Conservation (phyloP, 1,139 yeast species). For the Yamadazyma sp. region DNA sequence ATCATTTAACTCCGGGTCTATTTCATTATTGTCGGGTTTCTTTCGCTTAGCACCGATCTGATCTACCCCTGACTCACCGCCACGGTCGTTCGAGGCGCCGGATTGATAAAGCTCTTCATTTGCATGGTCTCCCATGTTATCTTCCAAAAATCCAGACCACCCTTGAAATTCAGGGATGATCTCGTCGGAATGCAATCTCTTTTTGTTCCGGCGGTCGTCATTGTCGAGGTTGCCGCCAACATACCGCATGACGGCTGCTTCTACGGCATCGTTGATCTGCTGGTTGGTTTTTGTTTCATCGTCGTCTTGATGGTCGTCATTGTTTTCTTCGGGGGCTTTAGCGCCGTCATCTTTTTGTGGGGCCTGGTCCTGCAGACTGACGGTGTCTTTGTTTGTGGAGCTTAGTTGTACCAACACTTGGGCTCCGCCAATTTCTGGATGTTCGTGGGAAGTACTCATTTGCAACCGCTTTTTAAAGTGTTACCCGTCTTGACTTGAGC, state of each 20-base stretch:
- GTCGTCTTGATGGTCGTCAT: slow-evolving; percentile 16
- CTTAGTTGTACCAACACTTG: slow-evolving; percentile 47
- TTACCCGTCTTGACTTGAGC: slow-evolving; percentile 19
- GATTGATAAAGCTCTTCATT: background rate
- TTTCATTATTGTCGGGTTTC: slow-evolving; percentile 22
- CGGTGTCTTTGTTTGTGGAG: slow-evolving; percentile 24
- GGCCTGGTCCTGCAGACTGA: too few species aligned
- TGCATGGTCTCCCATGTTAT: slow-evolving; percentile 24
- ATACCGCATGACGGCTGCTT: slow-evolving; percentile 72
- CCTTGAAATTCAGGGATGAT: slow-evolving; percentile 48
- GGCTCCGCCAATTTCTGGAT: slow-evolving; percentile 47
- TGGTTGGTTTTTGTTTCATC: slow-evolving; percentile 34
- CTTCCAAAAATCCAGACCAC: slow-evolving; percentile 55
- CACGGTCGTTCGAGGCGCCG: background rate
- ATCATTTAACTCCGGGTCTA: slow-evolving; percentile 62
- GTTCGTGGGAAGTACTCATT: slow-evolving; percentile 28
- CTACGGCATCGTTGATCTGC: slow-evolving; percentile 55
- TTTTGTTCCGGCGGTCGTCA: slow-evolving; percentile 14
- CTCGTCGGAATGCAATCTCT: slow-evolving; percentile 25
- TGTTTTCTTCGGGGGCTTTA: background rate
- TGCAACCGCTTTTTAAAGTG: slow-evolving; percentile 14
- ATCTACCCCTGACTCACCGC: background rate
- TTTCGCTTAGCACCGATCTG: background rate
- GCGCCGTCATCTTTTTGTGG: slow-evolving; percentile 6
- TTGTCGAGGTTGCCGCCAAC: slow-evolving; percentile 60